Percentiles rank a stretch among this genome's conserved stretches.
Evolutionary conservation across 768 basidiomycete genomes (phyloP).

Genomic region (Erythrobasidium yunnanense): DNA sequence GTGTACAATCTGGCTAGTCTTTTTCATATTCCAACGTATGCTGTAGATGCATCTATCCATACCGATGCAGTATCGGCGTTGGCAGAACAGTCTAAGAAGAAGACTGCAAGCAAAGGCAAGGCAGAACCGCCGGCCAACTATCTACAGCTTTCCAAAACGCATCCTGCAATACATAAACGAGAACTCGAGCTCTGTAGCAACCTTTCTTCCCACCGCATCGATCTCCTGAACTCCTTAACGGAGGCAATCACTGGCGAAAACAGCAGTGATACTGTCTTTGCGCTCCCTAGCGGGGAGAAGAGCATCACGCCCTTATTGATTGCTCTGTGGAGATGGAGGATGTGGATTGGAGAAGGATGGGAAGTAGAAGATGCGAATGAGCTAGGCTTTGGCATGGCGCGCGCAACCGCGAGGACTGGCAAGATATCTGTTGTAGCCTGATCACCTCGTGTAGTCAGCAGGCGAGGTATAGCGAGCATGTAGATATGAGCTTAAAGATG

Average conservation of each 20-base stretch:
- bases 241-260: background rate
- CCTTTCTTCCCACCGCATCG: no score
- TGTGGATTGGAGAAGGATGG: constrained; percentile 24
- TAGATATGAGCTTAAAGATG: no score
- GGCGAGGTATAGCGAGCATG: no score
- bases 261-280: background rate
- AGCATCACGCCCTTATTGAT: background rate
- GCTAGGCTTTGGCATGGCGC: background rate
- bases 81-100: no score
- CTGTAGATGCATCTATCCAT: background rate
- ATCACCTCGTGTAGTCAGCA: background rate
- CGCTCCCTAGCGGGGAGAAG: background rate
- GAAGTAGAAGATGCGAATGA: background rate
- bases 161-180: constrained; percentile 5
- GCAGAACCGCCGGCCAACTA: background rate
- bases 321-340: constrained; percentile 18
- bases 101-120: no score
- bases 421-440: background rate
- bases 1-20: background rate
- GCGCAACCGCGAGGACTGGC: background rate
- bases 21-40: background rate
- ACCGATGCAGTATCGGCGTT: no score
- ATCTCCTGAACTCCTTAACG: background rate
- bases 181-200: background rate
- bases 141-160: background rate